Conservation (phyloP, 768 basidiomycete genomes). For the Kwoniella europaea region DNA sequence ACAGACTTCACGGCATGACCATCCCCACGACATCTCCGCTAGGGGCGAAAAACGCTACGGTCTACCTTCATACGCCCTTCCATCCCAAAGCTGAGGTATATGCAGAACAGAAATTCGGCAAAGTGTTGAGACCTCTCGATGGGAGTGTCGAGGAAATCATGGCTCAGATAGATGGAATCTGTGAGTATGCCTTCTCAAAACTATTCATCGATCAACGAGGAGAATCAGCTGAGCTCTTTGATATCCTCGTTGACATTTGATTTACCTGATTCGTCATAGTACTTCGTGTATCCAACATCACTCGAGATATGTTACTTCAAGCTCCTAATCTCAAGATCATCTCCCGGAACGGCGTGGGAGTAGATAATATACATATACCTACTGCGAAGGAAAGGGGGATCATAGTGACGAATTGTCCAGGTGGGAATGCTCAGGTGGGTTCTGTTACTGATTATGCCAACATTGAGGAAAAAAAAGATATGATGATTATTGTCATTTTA, state of each 20-base stretch:
- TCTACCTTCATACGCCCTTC: conserved; percentile 49
- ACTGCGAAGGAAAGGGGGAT: conserved; percentile 38
- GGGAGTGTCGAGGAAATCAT: conserved; percentile 37
- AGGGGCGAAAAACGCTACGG: conserved; percentile 33
- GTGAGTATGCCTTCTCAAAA: conserved; percentile 27
- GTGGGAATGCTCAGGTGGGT: conserved; percentile 50
- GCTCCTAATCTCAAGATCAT: conserved; percentile 41
- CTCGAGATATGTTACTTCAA: conserved; percentile 19
- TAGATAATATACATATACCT: conserved; percentile 47
- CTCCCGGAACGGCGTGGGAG: conserved; percentile 44
- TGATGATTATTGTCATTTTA: no score
- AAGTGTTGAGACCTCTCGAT: conserved; percentile 31
- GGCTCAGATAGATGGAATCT: conserved; percentile 41
- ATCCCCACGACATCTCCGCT: background rate
- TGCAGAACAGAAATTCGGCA: conserved; percentile 39
- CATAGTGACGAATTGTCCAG: conserved; percentile 47
- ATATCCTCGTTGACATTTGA: background rate
- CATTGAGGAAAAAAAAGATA: background rate
- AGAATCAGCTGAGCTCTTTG: no score
- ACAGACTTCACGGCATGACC: background rate
- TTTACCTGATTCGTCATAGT: conserved; percentile 24
- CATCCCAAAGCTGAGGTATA: conserved; percentile 46
- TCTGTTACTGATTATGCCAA: no score
- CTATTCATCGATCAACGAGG: background rate
- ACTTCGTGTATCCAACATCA: conserved; percentile 35